Evolutionary conservation across 768 basidiomycete species (phyloP).

Genomic region (Lactarius pseudohatsudake): DNA sequence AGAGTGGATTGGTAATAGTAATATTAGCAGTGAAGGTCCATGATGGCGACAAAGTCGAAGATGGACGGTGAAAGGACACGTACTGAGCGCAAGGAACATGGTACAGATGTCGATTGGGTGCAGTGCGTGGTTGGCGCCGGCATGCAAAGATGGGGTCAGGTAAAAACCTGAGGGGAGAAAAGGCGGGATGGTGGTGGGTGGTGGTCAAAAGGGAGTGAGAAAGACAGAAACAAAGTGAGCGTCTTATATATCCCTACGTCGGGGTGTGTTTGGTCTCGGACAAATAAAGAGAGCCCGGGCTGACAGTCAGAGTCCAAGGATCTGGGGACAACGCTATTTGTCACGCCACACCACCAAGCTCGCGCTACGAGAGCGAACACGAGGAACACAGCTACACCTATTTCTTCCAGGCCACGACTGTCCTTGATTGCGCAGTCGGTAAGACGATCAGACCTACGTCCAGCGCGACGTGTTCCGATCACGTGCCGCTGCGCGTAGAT

Average conservation of each 20-base stretch:
- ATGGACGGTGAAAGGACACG: conserved; percentile 1
- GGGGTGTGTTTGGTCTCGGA: conserved; percentile 26
- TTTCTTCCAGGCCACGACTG: neutral
- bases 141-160: neutral
- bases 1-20: neutral
- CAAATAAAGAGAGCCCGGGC: conserved; percentile 21
- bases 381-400: conserved; percentile 1
- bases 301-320: conserved; percentile 9
- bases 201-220: conserved; percentile 5
- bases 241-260: conserved; percentile 26
- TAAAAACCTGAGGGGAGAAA: neutral
- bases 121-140: neutral
- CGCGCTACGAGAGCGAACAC: neutral
- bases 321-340: conserved; percentile 4
- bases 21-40: neutral
- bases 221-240: conserved; percentile 14
- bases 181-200: conserved; percentile 10
- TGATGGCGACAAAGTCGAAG: neutral
- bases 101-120: neutral
- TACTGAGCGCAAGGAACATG: neutral
- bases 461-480: conserved; percentile 10
- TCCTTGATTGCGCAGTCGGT: conserved; percentile 20
- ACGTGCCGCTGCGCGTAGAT: conserved; percentile 22
- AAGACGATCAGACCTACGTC: neutral
- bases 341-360: conserved; percentile 1